Percentiles rank a stretch among this genome's conserved stretches.
Conservation (phyloP, 2,329 filamentous ascomycete species). For the Xylaria sp. region DNA sequence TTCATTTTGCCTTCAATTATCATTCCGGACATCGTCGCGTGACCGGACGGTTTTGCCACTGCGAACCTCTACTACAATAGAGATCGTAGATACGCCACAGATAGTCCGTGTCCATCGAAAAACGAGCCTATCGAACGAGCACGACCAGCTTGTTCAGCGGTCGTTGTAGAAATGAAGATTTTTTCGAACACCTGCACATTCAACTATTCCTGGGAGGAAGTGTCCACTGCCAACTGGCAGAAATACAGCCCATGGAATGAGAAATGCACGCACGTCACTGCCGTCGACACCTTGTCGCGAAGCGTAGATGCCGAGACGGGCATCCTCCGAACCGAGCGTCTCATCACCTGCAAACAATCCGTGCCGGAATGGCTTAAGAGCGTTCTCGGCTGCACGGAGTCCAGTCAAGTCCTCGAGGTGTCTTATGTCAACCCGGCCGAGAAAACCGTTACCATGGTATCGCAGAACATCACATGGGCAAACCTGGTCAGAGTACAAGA, state of each 20-base stretch:
- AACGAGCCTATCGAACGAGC: not conserved
- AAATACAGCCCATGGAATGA: constrained; percentile 99
- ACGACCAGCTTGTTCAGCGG: constrained; percentile 9
- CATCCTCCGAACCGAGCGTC: constrained; percentile 70
- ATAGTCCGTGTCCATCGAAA: constrained; percentile 5
- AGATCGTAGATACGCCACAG: constrained; percentile 23
- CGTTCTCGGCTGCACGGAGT: constrained; percentile 81
- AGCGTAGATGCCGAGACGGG: constrained; percentile 65
- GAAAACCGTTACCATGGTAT: constrained; percentile 96
- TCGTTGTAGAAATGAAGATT: constrained; percentile 79
- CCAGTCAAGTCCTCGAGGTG: constrained; percentile 91
- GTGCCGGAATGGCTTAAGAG: constrained; percentile 84
- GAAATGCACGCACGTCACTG: constrained; percentile 95
- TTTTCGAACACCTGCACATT: constrained; percentile 91
- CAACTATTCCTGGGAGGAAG: constrained; percentile 98
- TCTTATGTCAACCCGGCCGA: constrained; percentile 88
- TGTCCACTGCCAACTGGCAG: constrained; percentile 96
- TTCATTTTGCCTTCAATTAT: constrained; percentile 22
- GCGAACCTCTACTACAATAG: constrained; percentile 16
- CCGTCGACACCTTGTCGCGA: constrained; percentile 91
- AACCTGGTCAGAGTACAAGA: constrained; percentile 93
- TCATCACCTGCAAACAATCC: constrained; percentile 70
- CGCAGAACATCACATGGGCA: constrained; percentile 91
- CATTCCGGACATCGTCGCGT: constrained; percentile 32
- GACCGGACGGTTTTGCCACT: constrained; percentile 35